These are phyloP conservation scores for Gossypium arboreum DNA, from an alignment of 345 rosid genomes.

Conservation along the genomic window DNA sequence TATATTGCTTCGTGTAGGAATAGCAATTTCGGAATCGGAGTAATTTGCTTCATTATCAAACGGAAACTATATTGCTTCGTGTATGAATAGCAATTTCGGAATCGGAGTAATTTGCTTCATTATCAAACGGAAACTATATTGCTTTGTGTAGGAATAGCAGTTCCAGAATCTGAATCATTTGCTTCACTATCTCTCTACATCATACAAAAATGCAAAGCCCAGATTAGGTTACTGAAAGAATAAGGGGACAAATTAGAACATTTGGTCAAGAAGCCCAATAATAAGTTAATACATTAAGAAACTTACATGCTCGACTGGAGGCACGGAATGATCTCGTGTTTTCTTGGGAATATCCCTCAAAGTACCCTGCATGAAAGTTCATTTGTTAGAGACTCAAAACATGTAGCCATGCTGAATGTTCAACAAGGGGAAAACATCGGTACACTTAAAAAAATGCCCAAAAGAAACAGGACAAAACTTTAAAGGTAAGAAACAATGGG, in stretches of 20 bases:
- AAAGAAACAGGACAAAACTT: not conserved
- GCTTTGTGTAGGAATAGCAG: constrained; percentile 33
- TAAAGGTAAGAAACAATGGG: not conserved
- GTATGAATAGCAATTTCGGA: constrained; percentile 36
- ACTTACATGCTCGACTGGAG: constrained; percentile 45
- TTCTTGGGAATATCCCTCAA: constrained; percentile 64
- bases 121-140: constrained; percentile 34
- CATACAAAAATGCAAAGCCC: not conserved
- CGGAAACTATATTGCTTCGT: constrained; percentile 31
- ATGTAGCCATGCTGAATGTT: not conserved
- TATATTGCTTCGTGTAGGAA: constrained; percentile 34
- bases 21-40: constrained; percentile 36
- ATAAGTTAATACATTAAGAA: not conserved
- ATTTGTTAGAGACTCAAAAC: constrained; percentile 8
- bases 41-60: constrained; percentile 45
- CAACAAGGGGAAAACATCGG: not conserved
- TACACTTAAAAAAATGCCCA: not conserved
- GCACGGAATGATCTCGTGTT: constrained; percentile 45
- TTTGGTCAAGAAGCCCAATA: not conserved
- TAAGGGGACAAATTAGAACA: not conserved
- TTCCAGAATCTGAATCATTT: constrained; percentile 42
- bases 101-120: constrained; percentile 44
- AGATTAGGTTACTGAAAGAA: not conserved
- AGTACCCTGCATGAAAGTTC: constrained; percentile 48
- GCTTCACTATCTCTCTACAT: constrained; percentile 49